Evolutionary conservation across 2,329 filamentous ascomycete genomes (phyloP).

Genomic region (Hansfordia pulvinata): DNA sequence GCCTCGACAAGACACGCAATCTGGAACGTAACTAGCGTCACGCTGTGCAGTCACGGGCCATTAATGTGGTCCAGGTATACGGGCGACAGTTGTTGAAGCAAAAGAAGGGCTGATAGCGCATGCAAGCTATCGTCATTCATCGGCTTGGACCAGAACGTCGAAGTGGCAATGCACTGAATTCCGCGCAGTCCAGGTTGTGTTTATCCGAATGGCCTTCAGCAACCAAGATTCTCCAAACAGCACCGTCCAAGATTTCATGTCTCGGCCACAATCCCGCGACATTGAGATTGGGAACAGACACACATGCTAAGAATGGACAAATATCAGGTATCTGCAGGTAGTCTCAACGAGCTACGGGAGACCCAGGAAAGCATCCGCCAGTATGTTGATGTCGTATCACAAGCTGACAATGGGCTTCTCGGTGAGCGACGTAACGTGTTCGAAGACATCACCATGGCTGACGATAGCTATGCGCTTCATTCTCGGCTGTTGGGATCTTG

Average conservation of each 20-base stretch:
- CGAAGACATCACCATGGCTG: conserved; percentile 4
- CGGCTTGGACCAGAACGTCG: too few relatives aligned
- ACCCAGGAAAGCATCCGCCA: conserved; percentile 4
- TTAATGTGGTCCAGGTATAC: too few relatives aligned
- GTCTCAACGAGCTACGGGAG: conserved; percentile 3
- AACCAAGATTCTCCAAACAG: conserved; percentile 1
- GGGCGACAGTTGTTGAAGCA: too few relatives aligned
- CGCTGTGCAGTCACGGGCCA: too few relatives aligned
- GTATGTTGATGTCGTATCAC: conserved; percentile 4
- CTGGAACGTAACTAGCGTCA: too few relatives aligned
- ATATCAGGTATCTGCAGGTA: conserved; percentile 1
- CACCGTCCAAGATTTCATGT: conserved; percentile 3
- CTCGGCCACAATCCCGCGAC: conserved; percentile 3
- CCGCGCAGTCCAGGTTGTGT: too few relatives aligned
- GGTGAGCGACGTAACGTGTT: conserved; percentile 4
- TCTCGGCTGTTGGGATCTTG: conserved; percentile 4
- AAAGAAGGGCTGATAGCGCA: too few relatives aligned
- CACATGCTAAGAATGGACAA: conserved; percentile 1
- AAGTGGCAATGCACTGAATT: too few relatives aligned
- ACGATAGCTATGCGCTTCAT: conserved; percentile 3
- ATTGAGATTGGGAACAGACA: conserved; percentile 1
- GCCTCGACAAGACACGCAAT: too few relatives aligned
- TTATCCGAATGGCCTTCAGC: conserved; percentile 3
- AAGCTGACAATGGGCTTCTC: conserved; percentile 2
- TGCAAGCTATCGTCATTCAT: too few relatives aligned